A percentile compares a stretch with the other conserved stretches of the same genome.
phyloP scores from a whole-genome alignment of 225 moss, liverwort and hornwort genomes.

The Marchantia paleacea region DNA sequence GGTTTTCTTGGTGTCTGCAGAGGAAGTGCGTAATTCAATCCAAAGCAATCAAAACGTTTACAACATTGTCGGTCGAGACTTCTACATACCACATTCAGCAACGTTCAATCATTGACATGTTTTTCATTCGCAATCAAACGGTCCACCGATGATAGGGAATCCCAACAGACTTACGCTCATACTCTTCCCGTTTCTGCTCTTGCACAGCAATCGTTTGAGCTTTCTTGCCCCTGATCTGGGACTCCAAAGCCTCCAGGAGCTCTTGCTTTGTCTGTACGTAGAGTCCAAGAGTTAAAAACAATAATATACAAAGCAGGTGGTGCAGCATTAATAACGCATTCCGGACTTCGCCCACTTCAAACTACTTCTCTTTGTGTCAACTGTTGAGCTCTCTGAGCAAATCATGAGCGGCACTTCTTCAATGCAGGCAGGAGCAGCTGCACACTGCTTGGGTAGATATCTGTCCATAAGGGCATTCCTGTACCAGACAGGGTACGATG shows the following conservation, averaged over 20 bases:
- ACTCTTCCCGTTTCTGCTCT: constrained; percentile 89
- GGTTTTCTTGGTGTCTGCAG: constrained; percentile 70
- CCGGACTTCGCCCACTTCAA: too few relatives aligned
- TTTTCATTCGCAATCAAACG: too few relatives aligned
- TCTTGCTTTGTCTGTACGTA: constrained; percentile 78
- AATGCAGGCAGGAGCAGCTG: too few relatives aligned
- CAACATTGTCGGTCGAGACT: not conserved
- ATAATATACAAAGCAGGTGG: too few relatives aligned
- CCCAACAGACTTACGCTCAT: constrained; percentile 52
- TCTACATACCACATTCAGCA: not conserved
- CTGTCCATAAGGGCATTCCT: too few relatives aligned
- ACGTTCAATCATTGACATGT: too few relatives aligned
- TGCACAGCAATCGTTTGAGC: constrained; percentile 74
- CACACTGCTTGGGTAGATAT: too few relatives aligned
- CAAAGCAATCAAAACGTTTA: not conserved
- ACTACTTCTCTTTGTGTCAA: too few relatives aligned
- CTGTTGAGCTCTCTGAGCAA: too few relatives aligned
- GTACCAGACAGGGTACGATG: too few relatives aligned
- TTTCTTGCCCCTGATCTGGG: constrained; percentile 85
- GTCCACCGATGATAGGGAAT: not conserved
- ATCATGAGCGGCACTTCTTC: too few relatives aligned
- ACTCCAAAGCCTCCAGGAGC: constrained; percentile 71
- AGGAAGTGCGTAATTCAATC: not conserved
- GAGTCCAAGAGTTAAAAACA: not conserved
- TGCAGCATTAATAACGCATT: too few relatives aligned